phyloP scores from a whole-genome alignment of 805 yeast species.

The Pichia nanzhaoensis region DNA sequence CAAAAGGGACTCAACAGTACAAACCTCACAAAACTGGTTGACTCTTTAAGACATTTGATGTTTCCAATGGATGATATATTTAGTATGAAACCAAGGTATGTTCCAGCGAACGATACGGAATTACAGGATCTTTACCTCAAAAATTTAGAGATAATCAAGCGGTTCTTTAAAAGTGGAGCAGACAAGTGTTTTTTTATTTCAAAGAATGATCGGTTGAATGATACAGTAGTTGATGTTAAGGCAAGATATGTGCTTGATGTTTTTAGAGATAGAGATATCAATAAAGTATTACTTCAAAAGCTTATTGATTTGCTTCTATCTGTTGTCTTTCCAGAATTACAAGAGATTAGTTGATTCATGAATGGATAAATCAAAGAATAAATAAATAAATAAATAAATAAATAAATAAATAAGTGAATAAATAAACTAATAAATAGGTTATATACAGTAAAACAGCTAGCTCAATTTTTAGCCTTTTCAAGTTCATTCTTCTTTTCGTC shows the following conservation, averaged over 20 bases:
- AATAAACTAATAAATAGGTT: background rate
- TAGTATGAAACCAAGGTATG: conserved; percentile 24
- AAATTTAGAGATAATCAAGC: conserved; percentile 14
- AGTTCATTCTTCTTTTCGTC: background rate
- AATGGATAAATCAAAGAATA: background rate
- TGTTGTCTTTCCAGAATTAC: conserved; percentile 13
- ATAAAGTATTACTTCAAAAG: conserved; percentile 9
- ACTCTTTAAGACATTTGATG: conserved; percentile 21
- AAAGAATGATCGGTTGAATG: background rate
- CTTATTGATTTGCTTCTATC: conserved; percentile 8
- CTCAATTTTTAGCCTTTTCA: background rate
- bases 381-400: conserved; percentile 2
- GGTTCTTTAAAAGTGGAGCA: too few species aligned
- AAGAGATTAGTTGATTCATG: too few species aligned
- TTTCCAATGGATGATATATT: conserved; percentile 27
- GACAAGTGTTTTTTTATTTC: background rate
- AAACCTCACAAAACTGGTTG: conserved; percentile 12
- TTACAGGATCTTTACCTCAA: conserved; percentile 14
- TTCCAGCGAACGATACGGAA: conserved; percentile 26
- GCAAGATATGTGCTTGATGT: background rate
- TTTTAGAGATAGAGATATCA: conserved; percentile 8
- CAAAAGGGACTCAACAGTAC: conserved; percentile 20
- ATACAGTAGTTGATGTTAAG: conserved; percentile 1
- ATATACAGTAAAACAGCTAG: background rate
- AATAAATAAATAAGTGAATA: background rate